Evolutionary conservation across 1,284 basidiomycete species (phyloP), one percentile per base, ranked within the genome.

Genomic region (Microbotryomycetes sp.): DNA sequence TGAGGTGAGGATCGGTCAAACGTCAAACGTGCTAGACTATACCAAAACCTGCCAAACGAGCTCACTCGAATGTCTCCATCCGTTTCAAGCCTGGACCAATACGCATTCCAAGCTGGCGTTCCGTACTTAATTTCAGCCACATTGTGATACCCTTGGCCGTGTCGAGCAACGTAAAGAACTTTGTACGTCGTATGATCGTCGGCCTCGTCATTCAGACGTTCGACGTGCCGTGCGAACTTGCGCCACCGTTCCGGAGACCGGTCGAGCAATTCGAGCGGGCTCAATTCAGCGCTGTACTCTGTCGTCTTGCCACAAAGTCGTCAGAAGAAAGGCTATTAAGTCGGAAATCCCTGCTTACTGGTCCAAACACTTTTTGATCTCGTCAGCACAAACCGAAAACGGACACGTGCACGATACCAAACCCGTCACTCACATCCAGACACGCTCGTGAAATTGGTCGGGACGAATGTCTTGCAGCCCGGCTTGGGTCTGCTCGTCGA

Each of bases 61-160:
- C 70, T 59, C 59, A 73, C 74, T 1, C 77, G 79, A 11, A 90
- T 76, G 57, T 86, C 81, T 13, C 79, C 86, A 68, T 93, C 87
- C 0, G 83, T 83, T 51, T 85, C 77, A 23, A 86, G 72, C 69
- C 81, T 83, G 0, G 87, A 81, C 84, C 85, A 91, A 68, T 87
- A 62, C 15, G 65, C 70, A 49, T 72, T 67, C 65, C 60, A 63
- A 27, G 67, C 72, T 3, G 60, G 57, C 1, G 79, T 79, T 0
- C 88, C 88, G 71, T 91, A 88, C 70, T 87, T 86, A 9, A 74
- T 74, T 67, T 86, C 83, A 0, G 79, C 90, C 5, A 87, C 78
- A 62, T 90, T 90, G 73, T 90, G 84, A 66, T 76, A 82, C 35
- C 87, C 88, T 75, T 89, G 77, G 0, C 88, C 88, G 66, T 89